These are phyloP conservation scores for Paraglomus brasilianum DNA, from an alignment of 192 early-diverging fungal genomes.

Conservation along the genomic window DNA sequence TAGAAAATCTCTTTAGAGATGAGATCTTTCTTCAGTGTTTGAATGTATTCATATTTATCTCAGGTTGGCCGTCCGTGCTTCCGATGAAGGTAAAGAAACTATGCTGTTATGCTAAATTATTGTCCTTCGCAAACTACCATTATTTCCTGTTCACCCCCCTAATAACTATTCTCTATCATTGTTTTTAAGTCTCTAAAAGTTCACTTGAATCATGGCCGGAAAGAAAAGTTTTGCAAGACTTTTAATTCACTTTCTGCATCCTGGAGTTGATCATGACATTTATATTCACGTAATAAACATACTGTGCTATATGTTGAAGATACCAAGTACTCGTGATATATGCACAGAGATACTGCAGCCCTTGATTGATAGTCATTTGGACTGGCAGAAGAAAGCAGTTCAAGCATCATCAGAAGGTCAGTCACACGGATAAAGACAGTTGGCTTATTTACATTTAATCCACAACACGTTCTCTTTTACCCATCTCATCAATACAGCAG, in stretches of 20 bases:
- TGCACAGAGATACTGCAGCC: not conserved
- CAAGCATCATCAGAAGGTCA: constrained; percentile 15
- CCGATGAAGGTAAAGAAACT: constrained; percentile 22
- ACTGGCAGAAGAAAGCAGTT: constrained; percentile 12
- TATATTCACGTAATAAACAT: constrained; percentile 16
- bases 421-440: no score
- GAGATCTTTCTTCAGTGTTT: constrained; percentile 24
- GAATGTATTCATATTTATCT: constrained; percentile 13
- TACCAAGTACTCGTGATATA: not conserved
- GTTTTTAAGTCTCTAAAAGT: no score
- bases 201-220: constrained; percentile 15
- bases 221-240: not conserved
- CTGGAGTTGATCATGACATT: constrained; percentile 15
- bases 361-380: constrained; percentile 6
- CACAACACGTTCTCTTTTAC: not conserved
- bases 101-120: not conserved
- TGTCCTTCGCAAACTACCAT: not conserved
- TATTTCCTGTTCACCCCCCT: no score
- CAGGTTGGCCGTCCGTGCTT: not conserved
- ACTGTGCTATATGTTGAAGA: constrained; percentile 13
- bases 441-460: no score
- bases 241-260: constrained; percentile 22
- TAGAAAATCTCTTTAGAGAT: constrained; percentile 20
- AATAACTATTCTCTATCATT: no score
- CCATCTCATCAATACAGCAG: not conserved